Percentiles rank a stretch among this genome's conserved stretches.
Evolutionary conservation across 345 rosid species (phyloP).

Genomic region (Ailanthus altissimus): DNA sequence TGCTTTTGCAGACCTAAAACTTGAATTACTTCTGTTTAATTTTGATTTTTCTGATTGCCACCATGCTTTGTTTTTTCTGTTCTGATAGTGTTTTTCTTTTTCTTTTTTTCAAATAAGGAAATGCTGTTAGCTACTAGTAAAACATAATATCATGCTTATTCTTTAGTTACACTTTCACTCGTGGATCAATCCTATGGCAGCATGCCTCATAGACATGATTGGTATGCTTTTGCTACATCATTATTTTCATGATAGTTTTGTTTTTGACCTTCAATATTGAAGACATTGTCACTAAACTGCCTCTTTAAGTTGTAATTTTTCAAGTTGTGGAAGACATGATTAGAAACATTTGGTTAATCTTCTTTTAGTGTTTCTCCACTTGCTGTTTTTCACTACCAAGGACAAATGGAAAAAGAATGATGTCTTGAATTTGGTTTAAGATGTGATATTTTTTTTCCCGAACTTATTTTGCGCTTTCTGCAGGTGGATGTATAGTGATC

Average conservation of each 20-base stretch:
- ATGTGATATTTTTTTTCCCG: background rate
- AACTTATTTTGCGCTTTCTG: slow-evolving; percentile 21
- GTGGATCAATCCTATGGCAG: background rate
- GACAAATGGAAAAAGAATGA: background rate
- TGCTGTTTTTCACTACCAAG: background rate
- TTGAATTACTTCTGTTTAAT: background rate
- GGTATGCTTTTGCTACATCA: background rate
- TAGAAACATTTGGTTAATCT: background rate
- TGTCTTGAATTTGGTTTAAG: background rate
- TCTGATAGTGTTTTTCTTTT: background rate
- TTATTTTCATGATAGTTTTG: background rate
- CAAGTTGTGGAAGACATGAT: slow-evolving; percentile 1
- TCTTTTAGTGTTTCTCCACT: background rate
- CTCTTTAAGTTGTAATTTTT: background rate
- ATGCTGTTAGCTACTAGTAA: background rate
- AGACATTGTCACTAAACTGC: background rate
- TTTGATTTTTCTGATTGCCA: slow-evolving; percentile 1
- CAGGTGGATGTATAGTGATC: slow-evolving; percentile 73
- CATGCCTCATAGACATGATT: background rate
- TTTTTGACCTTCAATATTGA: background rate
- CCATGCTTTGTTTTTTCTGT: background rate
- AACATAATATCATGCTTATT: background rate
- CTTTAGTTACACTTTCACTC: background rate
- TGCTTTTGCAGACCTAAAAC: background rate
- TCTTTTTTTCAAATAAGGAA: background rate